These are phyloP conservation scores for Aspergillus pseudoviridinutans DNA, from an alignment of 2,329 filamentous ascomycete genomes.

Conservation along the genomic window DNA sequence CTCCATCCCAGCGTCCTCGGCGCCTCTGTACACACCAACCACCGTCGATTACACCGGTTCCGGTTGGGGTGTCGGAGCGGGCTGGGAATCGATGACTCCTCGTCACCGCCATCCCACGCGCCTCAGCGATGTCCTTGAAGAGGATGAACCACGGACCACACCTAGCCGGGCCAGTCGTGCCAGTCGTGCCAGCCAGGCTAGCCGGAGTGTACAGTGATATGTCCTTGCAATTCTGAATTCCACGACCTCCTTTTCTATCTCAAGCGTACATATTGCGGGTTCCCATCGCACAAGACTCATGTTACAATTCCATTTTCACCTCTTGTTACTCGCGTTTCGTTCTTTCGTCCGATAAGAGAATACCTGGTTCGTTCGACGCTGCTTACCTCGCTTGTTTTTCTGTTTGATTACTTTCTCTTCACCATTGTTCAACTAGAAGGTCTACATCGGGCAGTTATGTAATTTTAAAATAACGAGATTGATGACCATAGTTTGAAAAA, in stretches of 20 bases:
- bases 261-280: constrained; percentile 11
- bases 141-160: constrained; percentile 70
- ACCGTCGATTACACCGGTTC: constrained; percentile 62
- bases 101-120: constrained; percentile 81
- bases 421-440: constrained; percentile 2
- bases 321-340: constrained; percentile 3
- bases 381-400: neutral
- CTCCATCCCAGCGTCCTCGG: constrained; percentile 22
- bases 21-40: constrained; percentile 30
- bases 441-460: constrained; percentile 12
- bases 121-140: constrained; percentile 82
- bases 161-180: constrained; percentile 64
- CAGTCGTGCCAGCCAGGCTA: constrained; percentile 42
- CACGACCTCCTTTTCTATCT: constrained; percentile 1
- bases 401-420: constrained; percentile 1
- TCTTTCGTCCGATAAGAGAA: constrained; percentile 1
- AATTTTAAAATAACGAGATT: constrained; percentile 16
- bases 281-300: constrained; percentile 1
- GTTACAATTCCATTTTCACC: constrained; percentile 1
- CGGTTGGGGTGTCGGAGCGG: constrained; percentile 61
- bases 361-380: constrained; percentile 2
- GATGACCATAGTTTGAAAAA: constrained; percentile 2
- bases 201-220: constrained; percentile 29
- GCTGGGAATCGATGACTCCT: constrained; percentile 71
- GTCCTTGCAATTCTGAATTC: neutral